Evolutionary conservation across 129 eudicot genomes (phyloP), one percentile per base, ranked within the genome.

Genomic region (Cynara cardunculus): DNA sequence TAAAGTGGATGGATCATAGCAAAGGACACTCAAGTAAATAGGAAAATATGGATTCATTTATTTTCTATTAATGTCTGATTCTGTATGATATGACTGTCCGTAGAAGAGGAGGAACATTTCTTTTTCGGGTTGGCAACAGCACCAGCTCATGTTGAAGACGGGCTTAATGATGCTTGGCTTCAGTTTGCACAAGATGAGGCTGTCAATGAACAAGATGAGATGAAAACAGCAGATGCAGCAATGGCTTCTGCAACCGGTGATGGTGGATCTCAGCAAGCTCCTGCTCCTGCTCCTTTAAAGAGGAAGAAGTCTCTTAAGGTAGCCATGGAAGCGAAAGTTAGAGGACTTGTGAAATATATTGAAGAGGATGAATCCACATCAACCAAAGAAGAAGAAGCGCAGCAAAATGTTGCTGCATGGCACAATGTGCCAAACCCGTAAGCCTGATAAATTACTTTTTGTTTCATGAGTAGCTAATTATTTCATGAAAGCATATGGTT

Each of bases 351-450:
- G 84, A 96, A 85, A 69, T 91, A 87, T 75, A 82, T 78, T 56
- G 93, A 85, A 83, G 87, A 83, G 56, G 92, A 87, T 67, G 93
- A 88, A 77, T 90, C 90, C 3, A 70, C 85, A 76, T 41, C 88
- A 44, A 69, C 69, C 81, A 88, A 87, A 84, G 93, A 91, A 65
- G 78, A 69, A 68, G 65, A 56, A 65, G 73, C 72, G 66, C 89
- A 69, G 53, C 96, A 90, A 77, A 86, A 90, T 71, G 99, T 95
- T 69, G 99, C 97, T 59, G 90, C 97, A 30, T 96, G 99, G 99
- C 99, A 92, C 87, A 96, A 96, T 82, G 98, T 93, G 78, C 99
- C 99, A 62, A 93, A 91, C 75, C 98, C 99, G 99, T 96, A 91
- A 91, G 98, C 81, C 35, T 76, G 9, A 68, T 69, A 25, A 71